Conservation (phyloP, 352 stramenopile species). For the Globisporangium uncinulatum region DNA sequence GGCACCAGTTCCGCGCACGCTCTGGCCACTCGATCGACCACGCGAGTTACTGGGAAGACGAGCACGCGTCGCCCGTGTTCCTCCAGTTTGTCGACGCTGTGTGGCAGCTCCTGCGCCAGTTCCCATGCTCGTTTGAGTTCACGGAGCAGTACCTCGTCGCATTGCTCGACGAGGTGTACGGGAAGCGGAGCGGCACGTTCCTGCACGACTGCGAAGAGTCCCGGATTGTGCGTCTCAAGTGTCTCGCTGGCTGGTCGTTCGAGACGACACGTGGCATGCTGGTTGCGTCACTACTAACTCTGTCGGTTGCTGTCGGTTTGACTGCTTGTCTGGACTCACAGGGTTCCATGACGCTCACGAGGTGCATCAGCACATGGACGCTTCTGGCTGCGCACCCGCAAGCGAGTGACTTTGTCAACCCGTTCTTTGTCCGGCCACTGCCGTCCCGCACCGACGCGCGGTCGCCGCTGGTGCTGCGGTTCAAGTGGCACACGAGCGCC, state of each 20-base stretch:
- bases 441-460: slow-evolving; percentile 35
- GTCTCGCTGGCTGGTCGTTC: too few relatives aligned
- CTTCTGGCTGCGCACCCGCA: slow-evolving; percentile 38
- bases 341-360: slow-evolving; percentile 46
- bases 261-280: neutral
- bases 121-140: slow-evolving; percentile 98
- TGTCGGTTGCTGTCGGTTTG: neutral
- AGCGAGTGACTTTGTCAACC: slow-evolving; percentile 53
- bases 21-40: slow-evolving; percentile 56
- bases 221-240: slow-evolving; percentile 41
- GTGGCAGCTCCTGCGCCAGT: slow-evolving; percentile 96
- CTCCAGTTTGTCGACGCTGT: slow-evolving; percentile 98
- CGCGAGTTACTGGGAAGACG: slow-evolving; percentile 89
- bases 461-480: slow-evolving; percentile 69
- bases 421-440: slow-evolving; percentile 71
- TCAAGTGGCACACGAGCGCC: slow-evolving; percentile 84
- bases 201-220: slow-evolving; percentile 95
- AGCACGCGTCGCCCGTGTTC: slow-evolving; percentile 97
- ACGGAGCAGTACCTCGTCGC: slow-evolving; percentile 91
- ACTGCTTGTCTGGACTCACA: slow-evolving; percentile 12
- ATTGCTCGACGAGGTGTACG: slow-evolving; percentile 95
- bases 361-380: slow-evolving; percentile 69
- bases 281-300: neutral
- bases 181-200: slow-evolving; percentile 96
- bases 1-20: slow-evolving; percentile 96